These are phyloP conservation scores for Candida chauliodis DNA, from an alignment of 805 yeast species.

Conservation along the genomic window DNA sequence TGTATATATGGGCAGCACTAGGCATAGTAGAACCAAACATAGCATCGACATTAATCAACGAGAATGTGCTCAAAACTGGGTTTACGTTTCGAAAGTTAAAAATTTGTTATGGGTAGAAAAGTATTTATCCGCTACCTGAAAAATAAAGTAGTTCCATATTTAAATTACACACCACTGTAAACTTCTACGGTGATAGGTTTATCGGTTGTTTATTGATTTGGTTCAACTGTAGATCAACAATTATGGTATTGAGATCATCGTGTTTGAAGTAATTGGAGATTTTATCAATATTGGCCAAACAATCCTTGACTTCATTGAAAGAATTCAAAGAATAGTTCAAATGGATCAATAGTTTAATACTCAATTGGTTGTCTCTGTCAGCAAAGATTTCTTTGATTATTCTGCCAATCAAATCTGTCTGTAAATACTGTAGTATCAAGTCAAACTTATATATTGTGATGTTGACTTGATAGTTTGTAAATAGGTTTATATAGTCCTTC, in stretches of 20 bases:
- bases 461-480: slow-evolving; percentile 8
- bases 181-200: too few relatives aligned
- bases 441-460: slow-evolving; percentile 8
- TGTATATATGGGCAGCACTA: background rate
- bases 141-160: too few relatives aligned
- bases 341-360: slow-evolving; percentile 8
- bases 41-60: too few relatives aligned
- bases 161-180: too few relatives aligned
- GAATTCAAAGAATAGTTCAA: slow-evolving; percentile 10
- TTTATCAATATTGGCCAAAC: slow-evolving; percentile 9
- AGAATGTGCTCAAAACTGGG: too few relatives aligned
- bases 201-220: too few relatives aligned
- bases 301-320: slow-evolving; percentile 11
- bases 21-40: background rate
- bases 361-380: background rate
- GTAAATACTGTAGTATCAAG: slow-evolving; percentile 1
- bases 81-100: too few relatives aligned
- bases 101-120: background rate
- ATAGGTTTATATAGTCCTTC: slow-evolving; percentile 6
- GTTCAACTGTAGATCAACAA: slow-evolving; percentile 8
- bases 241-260: slow-evolving; percentile 5
- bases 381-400: slow-evolving; percentile 5
- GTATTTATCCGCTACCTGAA: slow-evolving; percentile 4
- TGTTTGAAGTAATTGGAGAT: slow-evolving; percentile 7
- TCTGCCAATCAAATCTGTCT: slow-evolving; percentile 1